Evolutionary conservation across 2,329 filamentous ascomycete species (phyloP), one percentile per base, ranked within the genome.

Genomic region (Cladobotryum protrusum): DNA sequence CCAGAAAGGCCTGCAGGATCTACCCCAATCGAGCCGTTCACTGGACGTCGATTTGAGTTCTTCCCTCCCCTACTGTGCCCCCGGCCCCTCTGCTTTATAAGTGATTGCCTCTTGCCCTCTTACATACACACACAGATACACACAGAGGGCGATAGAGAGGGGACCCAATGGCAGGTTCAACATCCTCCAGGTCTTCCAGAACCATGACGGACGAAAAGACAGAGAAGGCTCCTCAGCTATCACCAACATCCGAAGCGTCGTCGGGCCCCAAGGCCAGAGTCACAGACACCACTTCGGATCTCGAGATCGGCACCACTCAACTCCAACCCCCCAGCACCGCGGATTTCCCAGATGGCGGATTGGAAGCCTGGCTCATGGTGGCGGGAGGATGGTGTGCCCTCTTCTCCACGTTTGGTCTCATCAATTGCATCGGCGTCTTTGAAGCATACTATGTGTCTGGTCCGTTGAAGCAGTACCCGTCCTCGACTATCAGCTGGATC

Each of bases 401-500:
- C 40, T 73, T 74, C 47, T 73, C 69, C 56, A 73, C 68, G 2
- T 74, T 73, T 57, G 72, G 72, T 1, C 54, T 73, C 24, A 54
- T 73, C 49, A 74, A 74, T 58, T 72, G 56, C 51, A 62, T 73
- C 7, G 80, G 80, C 3, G 71, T 81, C 6, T 83, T 83, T 58
- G 77, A 83, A 62, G 69, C 73, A 39, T 82, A 83, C 62, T 85
- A 83, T 54, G 65, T 79, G 50, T 59, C 59, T 6, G 68, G 72
- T 12, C 72, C 75, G 24, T 63, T 85, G 20, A 64, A 55, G 12
- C 47, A 71, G 3, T 76, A 79, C 53, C 70, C 71, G 3, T 63
- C 74, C 5, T 79, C 75, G 48, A 70, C 74, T 1, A 69, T 84
- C 33, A 72, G 79, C 46, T 85, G 82, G 81, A 83, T 85, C 56